Evolutionary conservation across 768 basidiomycete species (phyloP), one percentile per base, ranked within the genome.

Genomic region (Phanerodontia chrysosporium): DNA sequence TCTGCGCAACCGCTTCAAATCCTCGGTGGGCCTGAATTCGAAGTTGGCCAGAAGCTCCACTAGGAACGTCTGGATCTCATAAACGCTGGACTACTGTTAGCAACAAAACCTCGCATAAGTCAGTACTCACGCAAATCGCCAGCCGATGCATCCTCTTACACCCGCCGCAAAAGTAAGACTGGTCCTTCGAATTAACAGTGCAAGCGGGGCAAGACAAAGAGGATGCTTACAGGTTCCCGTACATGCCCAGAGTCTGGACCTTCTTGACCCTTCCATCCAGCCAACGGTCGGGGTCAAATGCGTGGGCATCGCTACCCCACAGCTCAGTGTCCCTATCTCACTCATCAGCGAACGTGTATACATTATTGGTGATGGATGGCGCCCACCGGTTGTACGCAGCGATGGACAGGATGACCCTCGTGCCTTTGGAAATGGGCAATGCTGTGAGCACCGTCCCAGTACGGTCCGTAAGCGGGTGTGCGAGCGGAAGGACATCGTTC

Each of bases 11-110:
- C 56, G 66, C 44, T 68, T 63, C 22, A 65, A 58, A 22, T 64
- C 66, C 3, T 72, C 68, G 18, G 73, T 73, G 57, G 67, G 64
- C 44, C 64, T 60, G 60, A 86, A 81, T 62, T 85, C 79, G 63
- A 86, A 83, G 62, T 80, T 75, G 32, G 75, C 69, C 42, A 86
- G 58, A 22, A 83, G 72, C 64, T 84, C 83, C 24, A 80, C 76
- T n/a, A 86, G 65, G 69, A 87, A 84, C 0, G 78, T 75, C 61
- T 86, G 85, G 16, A 85, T 66, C 66, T 87, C 83, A 60, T 69
- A 62, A 5, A 69, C 48, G 44, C 67, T 69, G 49, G 35, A 18
- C 1, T 24, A 4, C 32, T 45, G 55, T 35, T 10, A 36, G 46
- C 18, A 14, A 13, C 7, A 27, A 28, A n/a, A 27, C 16, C 36